phyloP scores from a whole-genome alignment of 2,329 filamentous ascomycete species.

The Annulohypoxylon truncatum region DNA sequence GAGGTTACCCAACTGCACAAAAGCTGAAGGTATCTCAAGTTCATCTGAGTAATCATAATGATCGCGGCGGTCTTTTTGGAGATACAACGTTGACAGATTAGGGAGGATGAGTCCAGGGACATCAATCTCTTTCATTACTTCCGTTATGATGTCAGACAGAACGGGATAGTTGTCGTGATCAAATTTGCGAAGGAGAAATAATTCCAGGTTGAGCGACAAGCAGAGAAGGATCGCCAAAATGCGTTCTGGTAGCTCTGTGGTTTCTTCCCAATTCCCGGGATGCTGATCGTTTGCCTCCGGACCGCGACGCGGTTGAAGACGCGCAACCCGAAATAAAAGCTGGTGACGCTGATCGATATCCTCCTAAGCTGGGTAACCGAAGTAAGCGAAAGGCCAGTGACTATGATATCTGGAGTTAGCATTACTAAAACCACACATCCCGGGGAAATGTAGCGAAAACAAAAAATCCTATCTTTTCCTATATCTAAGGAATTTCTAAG shows the following conservation, averaged over 20 bases:
- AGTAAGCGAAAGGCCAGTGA: neutral
- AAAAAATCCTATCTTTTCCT: too few relatives aligned
- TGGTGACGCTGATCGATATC: conserved; percentile 1
- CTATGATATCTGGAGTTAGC: conserved; percentile 6
- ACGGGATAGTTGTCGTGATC: neutral
- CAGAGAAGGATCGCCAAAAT: conserved; percentile 22
- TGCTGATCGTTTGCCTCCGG: neutral
- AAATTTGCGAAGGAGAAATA: conserved; percentile 4
- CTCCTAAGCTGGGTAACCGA: conserved; percentile 4
- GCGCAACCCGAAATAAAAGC: neutral
- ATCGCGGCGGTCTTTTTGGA: neutral
- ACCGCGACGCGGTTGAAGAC: neutral
- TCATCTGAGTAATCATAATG: too few relatives aligned
- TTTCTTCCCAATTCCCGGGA: neutral
- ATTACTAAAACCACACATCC: neutral
- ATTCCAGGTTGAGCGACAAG: conserved; percentile 4
- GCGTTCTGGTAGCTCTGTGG: neutral
- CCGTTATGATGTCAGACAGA: neutral
- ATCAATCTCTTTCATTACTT: neutral
- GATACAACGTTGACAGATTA: neutral
- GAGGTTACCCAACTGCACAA: neutral
- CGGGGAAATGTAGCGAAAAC: neutral
- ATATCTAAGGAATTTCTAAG: too few relatives aligned
- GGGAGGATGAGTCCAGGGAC: neutral
- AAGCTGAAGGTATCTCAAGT: neutral